A percentile compares a stretch with the other conserved stretches of the same genome.
phyloP scores from a whole-genome alignment of 1,139 yeast species.

The Geotrichum candidum region DNA sequence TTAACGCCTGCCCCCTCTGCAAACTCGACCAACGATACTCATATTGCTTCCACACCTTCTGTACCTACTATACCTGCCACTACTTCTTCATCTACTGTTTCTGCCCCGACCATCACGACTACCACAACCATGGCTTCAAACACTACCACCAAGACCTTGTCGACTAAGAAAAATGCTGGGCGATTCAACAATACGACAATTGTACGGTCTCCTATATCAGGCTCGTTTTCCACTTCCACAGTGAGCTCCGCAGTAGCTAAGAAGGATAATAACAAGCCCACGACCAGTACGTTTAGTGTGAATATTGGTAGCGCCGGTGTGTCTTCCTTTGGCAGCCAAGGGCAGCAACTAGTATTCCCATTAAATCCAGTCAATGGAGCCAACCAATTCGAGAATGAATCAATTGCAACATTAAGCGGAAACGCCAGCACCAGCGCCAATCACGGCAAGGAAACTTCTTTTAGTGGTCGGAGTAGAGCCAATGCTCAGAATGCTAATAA shows the following conservation, averaged over 20 bases:
- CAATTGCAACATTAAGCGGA: constrained; percentile 13
- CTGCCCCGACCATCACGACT: background rate
- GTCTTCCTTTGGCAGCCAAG: constrained; percentile 17
- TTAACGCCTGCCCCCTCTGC: constrained; percentile 5
- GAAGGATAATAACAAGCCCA: constrained; percentile 5
- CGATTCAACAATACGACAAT: background rate
- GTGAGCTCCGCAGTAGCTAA: constrained; percentile 9
- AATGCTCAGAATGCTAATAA: constrained; percentile 1
- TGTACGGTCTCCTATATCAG: constrained; percentile 8
- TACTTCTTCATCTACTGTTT: background rate
- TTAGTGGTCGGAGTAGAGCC: background rate
- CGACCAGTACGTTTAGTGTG: constrained; percentile 11
- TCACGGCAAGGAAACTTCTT: background rate
- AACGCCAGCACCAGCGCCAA: constrained; percentile 1
- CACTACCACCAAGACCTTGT: background rate
- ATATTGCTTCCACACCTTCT: background rate
- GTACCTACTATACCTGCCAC: background rate
- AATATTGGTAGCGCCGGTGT: constrained; percentile 4
- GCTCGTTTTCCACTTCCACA: constrained; percentile 4
- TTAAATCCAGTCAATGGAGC: constrained; percentile 8
- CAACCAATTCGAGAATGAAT: constrained; percentile 14
- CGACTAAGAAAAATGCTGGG: background rate
- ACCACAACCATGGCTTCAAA: background rate
- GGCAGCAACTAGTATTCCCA: constrained; percentile 18
- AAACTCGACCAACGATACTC: background rate